These are phyloP conservation scores for Scedosporium boydii DNA, from an alignment of 2,329 filamentous ascomycete species.

Conservation along the genomic window DNA sequence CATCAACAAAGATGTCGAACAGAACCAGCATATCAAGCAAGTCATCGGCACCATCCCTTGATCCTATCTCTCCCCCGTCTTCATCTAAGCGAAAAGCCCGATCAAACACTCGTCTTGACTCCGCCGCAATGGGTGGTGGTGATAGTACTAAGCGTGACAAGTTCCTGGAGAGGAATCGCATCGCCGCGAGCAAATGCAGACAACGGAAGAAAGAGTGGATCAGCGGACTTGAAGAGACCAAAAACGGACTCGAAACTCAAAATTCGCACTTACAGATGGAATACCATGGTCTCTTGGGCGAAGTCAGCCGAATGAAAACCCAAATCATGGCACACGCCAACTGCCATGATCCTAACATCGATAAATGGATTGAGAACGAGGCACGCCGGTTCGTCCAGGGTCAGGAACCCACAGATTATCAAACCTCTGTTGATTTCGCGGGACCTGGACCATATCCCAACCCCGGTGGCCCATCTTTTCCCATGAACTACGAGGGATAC, in stretches of 20 bases:
- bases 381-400: constrained; percentile 36
- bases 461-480: neutral
- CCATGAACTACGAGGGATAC: constrained; percentile 1
- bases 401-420: neutral
- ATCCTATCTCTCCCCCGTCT: neutral
- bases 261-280: constrained; percentile 34
- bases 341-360: constrained; percentile 43
- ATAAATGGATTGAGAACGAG: constrained; percentile 43
- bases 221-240: constrained; percentile 36
- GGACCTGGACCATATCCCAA: neutral
- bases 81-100: constrained; percentile 17
- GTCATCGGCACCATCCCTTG: constrained; percentile 11
- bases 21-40: constrained; percentile 9
- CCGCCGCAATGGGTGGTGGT: constrained; percentile 15
- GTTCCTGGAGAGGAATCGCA: constrained; percentile 60
- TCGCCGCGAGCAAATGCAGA: constrained; percentile 66
- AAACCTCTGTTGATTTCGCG: neutral
- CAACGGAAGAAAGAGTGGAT: constrained; percentile 54
- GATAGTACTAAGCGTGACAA: constrained; percentile 36
- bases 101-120: constrained; percentile 12
- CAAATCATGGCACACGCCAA: constrained; percentile 41
- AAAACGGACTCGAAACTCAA: constrained; percentile 31
- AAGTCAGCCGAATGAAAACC: constrained; percentile 38
- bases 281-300: constrained; percentile 29
- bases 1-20: constrained; percentile 7